A percentile compares a stretch with the other conserved stretches of the same genome.
phyloP scores from a whole-genome alignment of 352 stramenopile species.

The Phytophthora rubi region DNA sequence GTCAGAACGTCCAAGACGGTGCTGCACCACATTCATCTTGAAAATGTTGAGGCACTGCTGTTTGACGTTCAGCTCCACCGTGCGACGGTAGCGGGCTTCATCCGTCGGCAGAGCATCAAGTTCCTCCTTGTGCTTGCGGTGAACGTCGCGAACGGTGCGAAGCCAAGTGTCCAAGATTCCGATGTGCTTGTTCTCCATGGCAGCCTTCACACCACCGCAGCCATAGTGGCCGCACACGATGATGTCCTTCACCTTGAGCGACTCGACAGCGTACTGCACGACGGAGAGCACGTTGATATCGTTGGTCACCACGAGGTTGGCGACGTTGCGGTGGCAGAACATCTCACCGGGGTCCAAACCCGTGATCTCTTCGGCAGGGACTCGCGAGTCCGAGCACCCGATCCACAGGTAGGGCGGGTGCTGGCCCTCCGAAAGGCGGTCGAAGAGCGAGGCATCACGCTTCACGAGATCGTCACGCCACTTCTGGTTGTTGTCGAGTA shows the following conservation, averaged over 20 bases:
- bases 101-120: slow-evolving; percentile 36
- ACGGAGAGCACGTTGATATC: slow-evolving; percentile 73
- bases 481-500: slow-evolving; percentile 76
- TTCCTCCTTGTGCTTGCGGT: slow-evolving; percentile 39
- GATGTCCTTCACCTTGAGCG: slow-evolving; percentile 91
- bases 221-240: slow-evolving; percentile 93
- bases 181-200: slow-evolving; percentile 81
- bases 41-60: slow-evolving; percentile 89
- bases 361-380: slow-evolving; percentile 87
- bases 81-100: slow-evolving; percentile 44
- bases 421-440: slow-evolving; percentile 66
- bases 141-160: slow-evolving; percentile 85
- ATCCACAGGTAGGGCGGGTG: slow-evolving; percentile 91
- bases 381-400: slow-evolving; percentile 88
- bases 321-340: slow-evolving; percentile 92
- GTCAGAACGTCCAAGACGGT: slow-evolving; percentile 64
- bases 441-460: slow-evolving; percentile 72
- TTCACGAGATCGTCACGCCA: slow-evolving; percentile 67
- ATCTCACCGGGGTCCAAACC: slow-evolving; percentile 81
- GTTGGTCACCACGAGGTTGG: slow-evolving; percentile 77
- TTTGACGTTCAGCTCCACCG: slow-evolving; percentile 87
- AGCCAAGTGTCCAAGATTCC: slow-evolving; percentile 92
- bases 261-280: slow-evolving; percentile 84
- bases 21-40: slow-evolving; percentile 86
- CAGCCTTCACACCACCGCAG: slow-evolving; percentile 88